phyloP scores from a whole-genome alignment of 139 green algal genomes.

The Picochlorum sp. region DNA sequence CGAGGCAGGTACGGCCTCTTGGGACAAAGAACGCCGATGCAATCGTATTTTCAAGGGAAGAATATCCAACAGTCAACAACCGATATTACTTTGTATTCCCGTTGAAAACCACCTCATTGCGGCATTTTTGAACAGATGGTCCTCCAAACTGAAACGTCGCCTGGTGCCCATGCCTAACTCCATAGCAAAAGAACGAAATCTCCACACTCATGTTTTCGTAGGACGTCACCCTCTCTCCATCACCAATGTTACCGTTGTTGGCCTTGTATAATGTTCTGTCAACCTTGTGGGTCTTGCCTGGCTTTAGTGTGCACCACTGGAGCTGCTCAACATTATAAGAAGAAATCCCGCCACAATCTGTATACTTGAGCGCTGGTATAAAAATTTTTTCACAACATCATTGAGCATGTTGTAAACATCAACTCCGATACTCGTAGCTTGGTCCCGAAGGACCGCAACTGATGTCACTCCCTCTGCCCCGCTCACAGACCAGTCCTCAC shows the following conservation, averaged over 20 bases:
- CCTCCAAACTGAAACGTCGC: not conserved
- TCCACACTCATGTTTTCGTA: not conserved
- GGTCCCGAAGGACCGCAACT: not conserved
- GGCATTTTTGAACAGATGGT: not conserved
- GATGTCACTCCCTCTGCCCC: not conserved
- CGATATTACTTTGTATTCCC: no score
- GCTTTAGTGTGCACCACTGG: not conserved
- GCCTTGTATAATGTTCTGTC: not conserved
- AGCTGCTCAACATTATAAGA: not conserved
- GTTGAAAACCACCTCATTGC: not conserved
- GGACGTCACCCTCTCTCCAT: not conserved
- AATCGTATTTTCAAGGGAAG: no score
- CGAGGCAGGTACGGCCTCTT: no score
- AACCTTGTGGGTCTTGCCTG: not conserved
- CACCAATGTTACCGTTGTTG: not conserved
- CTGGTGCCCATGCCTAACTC: not conserved
- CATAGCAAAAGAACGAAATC: not conserved
- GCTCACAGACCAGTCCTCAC: not conserved
- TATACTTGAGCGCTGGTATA: not conserved
- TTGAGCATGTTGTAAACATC: constrained; percentile 1
- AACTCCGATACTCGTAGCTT: not conserved
- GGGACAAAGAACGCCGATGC: no score
- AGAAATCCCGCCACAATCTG: not conserved
- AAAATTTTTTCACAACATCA: not conserved
- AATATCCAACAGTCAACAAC: no score